Evolutionary conservation across 192 early-diverging fungal genomes (phyloP).

Genomic region (Cetraspora pellucida): DNA sequence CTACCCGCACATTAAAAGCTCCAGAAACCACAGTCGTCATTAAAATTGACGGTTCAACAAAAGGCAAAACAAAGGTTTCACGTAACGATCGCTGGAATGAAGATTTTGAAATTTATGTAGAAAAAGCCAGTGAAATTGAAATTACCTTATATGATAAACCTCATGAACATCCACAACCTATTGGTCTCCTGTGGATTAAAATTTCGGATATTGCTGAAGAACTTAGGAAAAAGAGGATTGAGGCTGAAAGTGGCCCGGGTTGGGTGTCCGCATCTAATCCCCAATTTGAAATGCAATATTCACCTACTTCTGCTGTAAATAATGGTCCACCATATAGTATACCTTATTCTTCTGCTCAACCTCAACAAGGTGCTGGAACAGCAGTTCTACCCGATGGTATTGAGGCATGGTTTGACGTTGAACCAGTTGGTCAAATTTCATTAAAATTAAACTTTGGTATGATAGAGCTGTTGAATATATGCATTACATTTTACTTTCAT

Average conservation of each 20-base stretch:
- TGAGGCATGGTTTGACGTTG: conserved; percentile 89
- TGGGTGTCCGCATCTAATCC: conserved; percentile 51
- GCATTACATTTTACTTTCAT: too few species aligned
- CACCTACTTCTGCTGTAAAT: conserved; percentile 3
- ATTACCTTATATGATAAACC: conserved; percentile 85
- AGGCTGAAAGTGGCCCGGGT: conserved; percentile 59
- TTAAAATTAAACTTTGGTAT: conserved; percentile 86
- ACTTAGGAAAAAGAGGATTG: conserved; percentile 68
- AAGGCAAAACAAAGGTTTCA: conserved; percentile 73
- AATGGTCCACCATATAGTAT: conserved; percentile 7
- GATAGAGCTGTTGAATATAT: too few species aligned
- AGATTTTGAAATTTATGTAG: conserved; percentile 84
- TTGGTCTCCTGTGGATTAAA: conserved; percentile 92
- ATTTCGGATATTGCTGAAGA: conserved; percentile 92
- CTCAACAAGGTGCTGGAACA: conserved; percentile 34
- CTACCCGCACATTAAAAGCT: conserved; percentile 52
- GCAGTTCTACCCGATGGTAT: conserved; percentile 55
- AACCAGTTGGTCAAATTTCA: conserved; percentile 88
- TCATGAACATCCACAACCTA: conserved; percentile 68
- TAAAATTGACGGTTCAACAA: conserved; percentile 82
- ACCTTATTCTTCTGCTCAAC: conserved; percentile 10
- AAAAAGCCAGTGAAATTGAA: conserved; percentile 91
- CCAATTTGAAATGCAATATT: conserved; percentile 16
- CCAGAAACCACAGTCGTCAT: conserved; percentile 76
- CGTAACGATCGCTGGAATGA: conserved; percentile 80